Conservation (phyloP, 257 asterid species). For the Nicotiana obtusifolia region DNA sequence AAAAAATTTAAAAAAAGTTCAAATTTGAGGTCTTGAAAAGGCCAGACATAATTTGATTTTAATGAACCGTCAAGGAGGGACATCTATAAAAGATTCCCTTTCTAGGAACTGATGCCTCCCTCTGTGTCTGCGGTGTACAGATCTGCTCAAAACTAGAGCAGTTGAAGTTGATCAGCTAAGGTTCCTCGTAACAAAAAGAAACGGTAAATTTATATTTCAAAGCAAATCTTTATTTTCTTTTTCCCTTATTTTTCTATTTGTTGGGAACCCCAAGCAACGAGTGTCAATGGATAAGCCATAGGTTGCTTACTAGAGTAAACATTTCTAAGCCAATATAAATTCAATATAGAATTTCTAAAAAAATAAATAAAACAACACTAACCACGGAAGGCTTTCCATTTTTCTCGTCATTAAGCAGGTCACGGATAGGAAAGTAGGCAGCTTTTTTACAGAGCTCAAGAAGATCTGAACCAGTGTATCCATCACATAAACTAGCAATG, state of each 20-base stretch:
- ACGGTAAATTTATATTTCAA: background rate
- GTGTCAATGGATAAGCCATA: background rate
- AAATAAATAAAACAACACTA: slow-evolving; percentile 19
- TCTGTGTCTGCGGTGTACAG: background rate
- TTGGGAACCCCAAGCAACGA: background rate
- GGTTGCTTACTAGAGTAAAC: background rate
- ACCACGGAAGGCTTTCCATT: slow-evolving; percentile 54
- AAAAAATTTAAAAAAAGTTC: background rate
- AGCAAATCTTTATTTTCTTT: background rate
- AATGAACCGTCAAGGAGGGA: background rate
- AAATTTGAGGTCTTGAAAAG: background rate
- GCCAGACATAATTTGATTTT: background rate
- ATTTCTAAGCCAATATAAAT: background rate
- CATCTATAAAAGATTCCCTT: background rate
- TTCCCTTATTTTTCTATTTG: background rate
- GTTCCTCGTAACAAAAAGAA: background rate
- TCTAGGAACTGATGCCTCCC: background rate
- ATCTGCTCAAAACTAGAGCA: background rate
- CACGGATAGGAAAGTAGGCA: slow-evolving; percentile 81
- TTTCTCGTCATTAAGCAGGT: slow-evolving; percentile 66
- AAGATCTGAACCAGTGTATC: slow-evolving; percentile 90
- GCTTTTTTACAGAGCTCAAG: slow-evolving; percentile 93
- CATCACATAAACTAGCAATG: slow-evolving; percentile 69
- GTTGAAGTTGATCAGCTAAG: background rate
- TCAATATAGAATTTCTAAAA: background rate